Base-by-base conservation (phyloP, 257 asterid species). In the Linaria vulgaris region DNA sequence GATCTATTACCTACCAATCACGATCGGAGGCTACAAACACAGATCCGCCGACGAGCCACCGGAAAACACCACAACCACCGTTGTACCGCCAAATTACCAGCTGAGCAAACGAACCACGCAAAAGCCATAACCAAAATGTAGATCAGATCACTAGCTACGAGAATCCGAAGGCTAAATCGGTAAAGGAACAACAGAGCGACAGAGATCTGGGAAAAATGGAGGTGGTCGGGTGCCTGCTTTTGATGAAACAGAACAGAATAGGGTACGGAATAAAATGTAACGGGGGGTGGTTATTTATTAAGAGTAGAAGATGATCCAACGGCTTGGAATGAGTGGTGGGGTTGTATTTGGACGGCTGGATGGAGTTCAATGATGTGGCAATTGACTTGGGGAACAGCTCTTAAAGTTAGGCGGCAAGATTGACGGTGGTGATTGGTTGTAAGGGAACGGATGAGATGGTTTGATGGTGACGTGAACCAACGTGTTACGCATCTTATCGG, bases 111-210 rank as follows among this genome's bases (percentile, higher is more conserved):
- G 62, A 31, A 4, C 7, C 13, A 15, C 1, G 16, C 0, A 23
- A 67, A 72, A 59, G 4, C 69, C 81, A 74, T 70, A 64, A 0
- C 63, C 76, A 38, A 70, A 47, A 0, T 30, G 60, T 52, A 74
- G 81, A 77, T 77, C 84, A 45, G 7, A 17, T 24, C 30, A 1
- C 83, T 76, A 82, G 64, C 81, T 45, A 50, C 31, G 13, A 20
- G 20, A 37, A 70, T 74, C 45, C 9, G 25, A 0, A 34, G 1
- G 31, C 16, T 20, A 0, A 56, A 5, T 13, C 11, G 11, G n/a
- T 6, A 2, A 17, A 56, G 0, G 15, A 63, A 12, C 0, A 49
- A 8, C 7, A 3, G 20, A 0, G 1, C 5, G 6, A 54, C 15
- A 3, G 21, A 62, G 82, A 72, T 74, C 82, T 70, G 9, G 30